These are phyloP conservation scores for Agarophyton chilense DNA, from an alignment of 23 red algal species.

Conservation along the genomic window DNA sequence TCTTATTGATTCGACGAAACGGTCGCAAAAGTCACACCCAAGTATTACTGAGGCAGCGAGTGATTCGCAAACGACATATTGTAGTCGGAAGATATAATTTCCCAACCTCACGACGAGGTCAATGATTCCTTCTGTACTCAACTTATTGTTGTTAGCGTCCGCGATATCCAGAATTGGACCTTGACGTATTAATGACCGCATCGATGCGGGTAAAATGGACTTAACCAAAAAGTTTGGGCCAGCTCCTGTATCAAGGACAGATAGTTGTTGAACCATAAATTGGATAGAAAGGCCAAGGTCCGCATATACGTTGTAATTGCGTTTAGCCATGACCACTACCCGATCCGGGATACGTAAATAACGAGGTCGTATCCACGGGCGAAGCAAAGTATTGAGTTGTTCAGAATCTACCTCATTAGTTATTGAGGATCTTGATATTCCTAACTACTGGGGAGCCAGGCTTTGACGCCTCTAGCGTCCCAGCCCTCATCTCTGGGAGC, in stretches of 20 bases:
- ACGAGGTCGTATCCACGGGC: no score
- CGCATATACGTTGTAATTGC: neutral
- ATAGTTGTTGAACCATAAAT: neutral
- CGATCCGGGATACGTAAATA: neutral
- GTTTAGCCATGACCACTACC: neutral
- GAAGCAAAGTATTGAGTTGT: no score
- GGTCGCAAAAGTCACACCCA: no score
- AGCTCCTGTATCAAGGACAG: slow-evolving; percentile 1
- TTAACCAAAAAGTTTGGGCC: slow-evolving; percentile 10
- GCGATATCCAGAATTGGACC: neutral
- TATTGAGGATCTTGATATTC: no score
- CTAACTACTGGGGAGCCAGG: no score
- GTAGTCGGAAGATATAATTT: no score
- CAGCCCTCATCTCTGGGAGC: no score
- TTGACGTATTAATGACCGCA: neutral
- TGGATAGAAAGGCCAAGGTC: neutral
- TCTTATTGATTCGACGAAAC: no score
- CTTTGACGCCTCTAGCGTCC: no score
- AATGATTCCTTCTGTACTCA: neutral
- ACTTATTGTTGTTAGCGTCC: neutral
- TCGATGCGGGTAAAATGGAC: neutral
- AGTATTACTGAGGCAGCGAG: no score
- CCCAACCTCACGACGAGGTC: neutral
- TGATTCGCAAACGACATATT: no score
- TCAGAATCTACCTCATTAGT: no score